Conservation (phyloP, 345 rosid species). For the Brassica napus region Da-Ae NC_063449.1:40747001-40747500, state of each 20-base stretch:
- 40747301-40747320: slow-evolving; percentile 11
- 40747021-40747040: too few relatives aligned
- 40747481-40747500: slow-evolving; percentile 22
- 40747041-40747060: not conserved
- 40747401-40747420: slow-evolving; percentile 25
- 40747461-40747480: slow-evolving; percentile 20
- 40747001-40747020: slow-evolving; percentile 14
- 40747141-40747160: not conserved
- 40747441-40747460: slow-evolving; percentile 28
- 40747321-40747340: slow-evolving; percentile 8
- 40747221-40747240: slow-evolving; percentile 14
- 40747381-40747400: slow-evolving; percentile 26
- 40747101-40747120: not conserved
- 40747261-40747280: not conserved
- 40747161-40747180: slow-evolving; percentile 31
- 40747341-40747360: slow-evolving; percentile 30
- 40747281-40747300: slow-evolving; percentile 21
- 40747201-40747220: slow-evolving; percentile 20
- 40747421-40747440: slow-evolving; percentile 12
- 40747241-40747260: slow-evolving; percentile 13
- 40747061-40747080: not conserved
- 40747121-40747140: not conserved
- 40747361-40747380: slow-evolving; percentile 23
- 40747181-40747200: slow-evolving; percentile 4
- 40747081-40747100: not conserved